Evolutionary conservation across 2,329 filamentous ascomycete genomes (phyloP).

Genomic region (Capronia coronata): DNA sequence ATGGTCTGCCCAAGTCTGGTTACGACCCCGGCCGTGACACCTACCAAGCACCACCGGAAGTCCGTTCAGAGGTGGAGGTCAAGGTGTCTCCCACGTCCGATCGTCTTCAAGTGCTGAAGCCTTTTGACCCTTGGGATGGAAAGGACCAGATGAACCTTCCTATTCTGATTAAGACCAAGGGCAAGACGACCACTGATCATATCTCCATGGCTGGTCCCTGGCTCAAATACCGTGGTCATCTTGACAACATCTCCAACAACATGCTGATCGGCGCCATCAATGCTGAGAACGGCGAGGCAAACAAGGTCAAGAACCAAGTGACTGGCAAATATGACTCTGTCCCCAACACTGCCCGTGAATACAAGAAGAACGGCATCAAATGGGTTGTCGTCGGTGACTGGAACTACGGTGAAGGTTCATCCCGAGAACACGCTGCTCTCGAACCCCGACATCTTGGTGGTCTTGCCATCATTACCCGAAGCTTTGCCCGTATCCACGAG

Average conservation of each 20-base stretch:
- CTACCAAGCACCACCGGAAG: conserved; percentile 86
- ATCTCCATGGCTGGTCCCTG: conserved; percentile 96
- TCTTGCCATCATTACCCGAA: conserved; percentile 90
- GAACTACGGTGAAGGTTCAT: conserved; percentile 98
- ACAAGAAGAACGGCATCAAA: conserved; percentile 92
- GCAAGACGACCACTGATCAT: conserved; percentile 96
- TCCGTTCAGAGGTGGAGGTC: conserved; percentile 67
- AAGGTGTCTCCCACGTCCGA: conserved; percentile 83
- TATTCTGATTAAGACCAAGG: conserved; percentile 92
- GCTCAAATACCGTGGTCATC: conserved; percentile 97
- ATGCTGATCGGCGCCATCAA: conserved; percentile 98
- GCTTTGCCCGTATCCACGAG: conserved; percentile 98
- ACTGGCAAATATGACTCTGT: conserved; percentile 81
- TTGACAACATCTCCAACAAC: conserved; percentile 99
- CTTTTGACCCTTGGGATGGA: conserved; percentile 84
- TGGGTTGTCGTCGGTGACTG: conserved; percentile 99
- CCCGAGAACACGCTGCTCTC: conserved; percentile 95
- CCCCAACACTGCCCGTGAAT: conserved; percentile 89
- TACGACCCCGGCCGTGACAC: conserved; percentile 90
- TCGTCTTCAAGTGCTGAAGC: conserved; percentile 84
- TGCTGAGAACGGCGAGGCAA: conserved; percentile 89
- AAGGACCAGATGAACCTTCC: conserved; percentile 79
- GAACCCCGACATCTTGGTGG: conserved; percentile 96
- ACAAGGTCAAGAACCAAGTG: conserved; percentile 90
- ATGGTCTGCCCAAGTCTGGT: conserved; percentile 70